Conservation (phyloP, 2,329 filamentous ascomycete genomes). For the Monilinia fructigena region DNA sequence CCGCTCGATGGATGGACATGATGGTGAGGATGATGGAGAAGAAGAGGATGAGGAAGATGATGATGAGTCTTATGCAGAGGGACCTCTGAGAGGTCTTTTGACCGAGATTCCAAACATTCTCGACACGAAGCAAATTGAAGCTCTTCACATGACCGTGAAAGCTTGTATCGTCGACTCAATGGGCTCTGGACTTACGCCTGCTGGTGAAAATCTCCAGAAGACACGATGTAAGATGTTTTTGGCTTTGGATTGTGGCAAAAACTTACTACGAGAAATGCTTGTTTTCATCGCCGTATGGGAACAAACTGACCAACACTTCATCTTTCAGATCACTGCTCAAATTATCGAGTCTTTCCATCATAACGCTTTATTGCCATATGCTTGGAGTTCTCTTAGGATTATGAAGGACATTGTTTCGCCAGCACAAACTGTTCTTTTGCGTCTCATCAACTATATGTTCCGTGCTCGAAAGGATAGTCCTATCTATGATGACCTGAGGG, state of each 20-base stretch:
- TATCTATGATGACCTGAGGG: slow-evolving; percentile 50
- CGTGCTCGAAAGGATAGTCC: slow-evolving; percentile 52
- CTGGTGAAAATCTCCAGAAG: slow-evolving; percentile 82
- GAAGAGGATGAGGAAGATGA: slow-evolving; percentile 70
- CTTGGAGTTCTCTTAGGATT: slow-evolving; percentile 87
- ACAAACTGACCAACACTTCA: slow-evolving; percentile 86
- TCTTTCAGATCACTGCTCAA: slow-evolving; percentile 94
- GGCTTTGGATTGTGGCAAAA: slow-evolving; percentile 85
- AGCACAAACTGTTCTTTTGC: slow-evolving; percentile 88
- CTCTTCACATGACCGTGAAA: slow-evolving; percentile 95
- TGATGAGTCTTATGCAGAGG: slow-evolving; percentile 76
- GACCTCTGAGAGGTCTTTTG: slow-evolving; percentile 76
- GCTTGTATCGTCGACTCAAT: slow-evolving; percentile 85
- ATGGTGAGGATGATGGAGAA: slow-evolving; percentile 55
- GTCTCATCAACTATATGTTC: slow-evolving; percentile 87
- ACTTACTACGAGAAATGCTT: slow-evolving; percentile 82
- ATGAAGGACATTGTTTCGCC: slow-evolving; percentile 96
- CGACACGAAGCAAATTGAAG: slow-evolving; percentile 92
- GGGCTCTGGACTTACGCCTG: slow-evolving; percentile 64
- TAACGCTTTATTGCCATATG: slow-evolving; percentile 84
- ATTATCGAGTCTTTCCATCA: slow-evolving; percentile 92
- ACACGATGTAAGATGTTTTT: slow-evolving; percentile 87
- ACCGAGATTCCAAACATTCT: slow-evolving; percentile 94
- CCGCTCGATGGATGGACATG: slow-evolving; percentile 43
- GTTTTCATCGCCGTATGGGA: slow-evolving; percentile 99